These are phyloP conservation scores for Tulasnella calospora DNA, from an alignment of 768 basidiomycete genomes.

Conservation along the genomic window DNA sequence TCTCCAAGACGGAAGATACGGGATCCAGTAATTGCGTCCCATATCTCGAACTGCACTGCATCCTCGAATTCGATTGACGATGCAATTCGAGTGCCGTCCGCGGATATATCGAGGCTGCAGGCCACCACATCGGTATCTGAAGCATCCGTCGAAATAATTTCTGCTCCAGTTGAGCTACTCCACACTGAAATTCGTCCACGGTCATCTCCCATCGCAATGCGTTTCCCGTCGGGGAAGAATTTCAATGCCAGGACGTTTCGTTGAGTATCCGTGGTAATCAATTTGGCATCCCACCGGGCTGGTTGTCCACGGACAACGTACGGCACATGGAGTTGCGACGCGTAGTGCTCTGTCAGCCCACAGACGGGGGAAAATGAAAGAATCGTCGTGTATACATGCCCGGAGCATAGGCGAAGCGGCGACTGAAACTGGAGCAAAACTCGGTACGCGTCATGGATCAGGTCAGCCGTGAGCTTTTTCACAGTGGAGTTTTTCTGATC, in stretches of 20 bases:
- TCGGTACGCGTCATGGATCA: not conserved
- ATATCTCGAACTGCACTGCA: not conserved
- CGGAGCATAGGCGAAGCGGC: not conserved
- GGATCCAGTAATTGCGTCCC: slow-evolving; percentile 5
- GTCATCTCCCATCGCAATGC: not conserved
- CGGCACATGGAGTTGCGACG: not conserved
- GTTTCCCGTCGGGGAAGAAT: not conserved
- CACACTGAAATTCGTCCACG: not conserved
- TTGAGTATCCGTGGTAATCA: not conserved
- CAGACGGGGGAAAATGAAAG: slow-evolving; percentile 2
- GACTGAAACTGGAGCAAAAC: not conserved
- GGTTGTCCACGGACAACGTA: no score
- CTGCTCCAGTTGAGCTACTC: not conserved
- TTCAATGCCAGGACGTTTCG: not conserved
- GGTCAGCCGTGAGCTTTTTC: no score
- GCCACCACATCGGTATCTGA: no score
- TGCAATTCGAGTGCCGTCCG: not conserved
- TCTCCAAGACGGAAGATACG: not conserved
- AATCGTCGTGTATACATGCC: not conserved
- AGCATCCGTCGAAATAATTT: not conserved
- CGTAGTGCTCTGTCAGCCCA: not conserved
- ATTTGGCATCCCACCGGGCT: not conserved
- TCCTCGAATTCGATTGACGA: not conserved
- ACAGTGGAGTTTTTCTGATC: no score
- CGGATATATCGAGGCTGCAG: not conserved